Percentiles rank a stretch among this genome's conserved stretches.
phyloP scores from a whole-genome alignment of 1,284 basidiomycete genomes.

The Cryptococcus maquisensis region DNA sequence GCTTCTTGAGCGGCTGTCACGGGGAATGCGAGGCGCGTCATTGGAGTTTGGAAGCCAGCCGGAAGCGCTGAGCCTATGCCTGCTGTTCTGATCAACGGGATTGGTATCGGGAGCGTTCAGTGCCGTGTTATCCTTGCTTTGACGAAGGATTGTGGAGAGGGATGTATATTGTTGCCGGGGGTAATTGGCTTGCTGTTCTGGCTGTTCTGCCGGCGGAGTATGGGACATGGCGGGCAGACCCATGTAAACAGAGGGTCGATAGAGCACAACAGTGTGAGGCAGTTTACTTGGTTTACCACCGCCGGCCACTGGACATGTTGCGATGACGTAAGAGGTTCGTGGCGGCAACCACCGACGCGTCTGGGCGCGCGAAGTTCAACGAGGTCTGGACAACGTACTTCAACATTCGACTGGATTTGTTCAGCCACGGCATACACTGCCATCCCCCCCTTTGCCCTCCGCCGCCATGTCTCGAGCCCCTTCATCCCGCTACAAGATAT shows the following conservation, averaged over 20 bases:
- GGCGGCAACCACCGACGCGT: too few relatives aligned
- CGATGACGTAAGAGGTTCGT: too few relatives aligned
- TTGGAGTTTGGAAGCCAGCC: background rate
- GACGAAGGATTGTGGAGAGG: conserved; percentile 28
- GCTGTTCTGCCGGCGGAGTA: too few relatives aligned
- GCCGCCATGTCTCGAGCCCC: conserved; percentile 12
- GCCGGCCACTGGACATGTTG: too few relatives aligned
- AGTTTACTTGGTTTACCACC: too few relatives aligned
- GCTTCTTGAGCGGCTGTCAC: conserved; percentile 9
- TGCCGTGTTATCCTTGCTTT: conserved; percentile 7
- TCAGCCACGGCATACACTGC: background rate
- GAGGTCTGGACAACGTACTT: too few relatives aligned
- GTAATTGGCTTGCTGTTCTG: background rate
- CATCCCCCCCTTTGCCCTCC: conserved; percentile 1
- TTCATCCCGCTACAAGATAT: conserved; percentile 31
- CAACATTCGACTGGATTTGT: too few relatives aligned
- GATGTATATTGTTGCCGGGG: conserved; percentile 37
- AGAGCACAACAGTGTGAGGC: too few relatives aligned
- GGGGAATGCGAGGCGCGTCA: conserved; percentile 11
- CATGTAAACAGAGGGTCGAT: too few relatives aligned
- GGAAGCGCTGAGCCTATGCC: background rate
- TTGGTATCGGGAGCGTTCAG: background rate
- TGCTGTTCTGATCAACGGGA: background rate
- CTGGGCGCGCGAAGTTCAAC: too few relatives aligned
- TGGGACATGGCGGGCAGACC: too few relatives aligned